A percentile compares a stretch with the other conserved stretches of the same genome.
Conservation (phyloP, 2,329 filamentous ascomycete species). For the Penicillium sp. region DNA sequence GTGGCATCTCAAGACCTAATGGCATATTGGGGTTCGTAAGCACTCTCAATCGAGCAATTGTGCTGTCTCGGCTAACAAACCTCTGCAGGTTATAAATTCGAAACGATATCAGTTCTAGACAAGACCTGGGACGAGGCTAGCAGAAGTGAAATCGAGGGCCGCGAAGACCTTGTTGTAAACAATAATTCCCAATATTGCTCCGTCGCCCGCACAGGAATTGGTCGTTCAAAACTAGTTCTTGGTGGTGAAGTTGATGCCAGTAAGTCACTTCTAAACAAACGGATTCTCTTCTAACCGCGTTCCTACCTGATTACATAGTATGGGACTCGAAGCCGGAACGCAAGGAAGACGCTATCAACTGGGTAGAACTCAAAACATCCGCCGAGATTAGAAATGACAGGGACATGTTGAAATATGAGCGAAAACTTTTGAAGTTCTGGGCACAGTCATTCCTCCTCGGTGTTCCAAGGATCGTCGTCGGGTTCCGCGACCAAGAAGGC, state of each 20-base stretch:
- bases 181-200: slow-evolving; percentile 97
- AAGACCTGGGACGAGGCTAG: slow-evolving; percentile 73
- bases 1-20: slow-evolving; percentile 76
- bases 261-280: slow-evolving; percentile 46
- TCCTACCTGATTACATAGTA: slow-evolving; percentile 53
- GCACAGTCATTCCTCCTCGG: slow-evolving; percentile 93
- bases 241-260: slow-evolving; percentile 93
- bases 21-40: slow-evolving; percentile 80
- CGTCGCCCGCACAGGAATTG: slow-evolving; percentile 85
- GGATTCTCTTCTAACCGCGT: slow-evolving; percentile 7
- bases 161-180: slow-evolving; percentile 74
- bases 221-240: slow-evolving; percentile 73
- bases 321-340: slow-evolving; percentile 79
- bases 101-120: slow-evolving; percentile 79
- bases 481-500: slow-evolving; percentile 77
- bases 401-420: slow-evolving; percentile 78
- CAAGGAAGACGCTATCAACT: slow-evolving; percentile 74
- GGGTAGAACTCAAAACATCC: slow-evolving; percentile 95
- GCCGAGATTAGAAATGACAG: slow-evolving; percentile 70
- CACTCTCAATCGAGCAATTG: background rate
- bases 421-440: slow-evolving; percentile 95
- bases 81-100: slow-evolving; percentile 87
- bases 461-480: slow-evolving; percentile 88
- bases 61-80: background rate
- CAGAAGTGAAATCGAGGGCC: slow-evolving; percentile 77